A percentile compares a stretch with the other conserved stretches of the same genome.
These are phyloP conservation scores for Crepidotus variabilis DNA, from an alignment of 768 basidiomycete species.

Conservation along the genomic window DNA sequence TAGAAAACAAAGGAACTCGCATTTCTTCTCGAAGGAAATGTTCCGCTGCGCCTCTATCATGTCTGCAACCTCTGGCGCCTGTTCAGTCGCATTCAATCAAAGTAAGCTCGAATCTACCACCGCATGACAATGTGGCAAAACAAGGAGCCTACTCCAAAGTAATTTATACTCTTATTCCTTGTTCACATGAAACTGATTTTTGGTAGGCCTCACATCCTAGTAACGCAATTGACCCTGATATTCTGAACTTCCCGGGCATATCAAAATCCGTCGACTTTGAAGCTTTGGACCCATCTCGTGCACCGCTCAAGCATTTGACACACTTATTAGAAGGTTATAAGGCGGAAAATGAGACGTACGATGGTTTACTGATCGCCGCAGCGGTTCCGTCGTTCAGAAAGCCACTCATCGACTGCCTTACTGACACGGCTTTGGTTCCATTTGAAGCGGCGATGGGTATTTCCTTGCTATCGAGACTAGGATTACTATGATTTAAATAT, in stretches of 20 bases:
- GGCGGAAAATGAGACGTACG: constrained; percentile 18
- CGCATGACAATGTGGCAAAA: too few relatives aligned
- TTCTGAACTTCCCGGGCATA: neutral
- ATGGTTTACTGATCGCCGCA: constrained; percentile 12
- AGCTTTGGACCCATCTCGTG: constrained; percentile 19
- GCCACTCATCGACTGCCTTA: constrained; percentile 25
- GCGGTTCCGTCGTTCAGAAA: constrained; percentile 14
- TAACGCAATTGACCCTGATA: neutral
- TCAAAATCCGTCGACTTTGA: constrained; percentile 6
- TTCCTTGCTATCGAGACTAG: constrained; percentile 35
- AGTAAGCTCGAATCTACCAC: too few relatives aligned
- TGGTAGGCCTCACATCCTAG: neutral
- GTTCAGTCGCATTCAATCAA: too few relatives aligned
- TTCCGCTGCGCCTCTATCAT: too few relatives aligned
- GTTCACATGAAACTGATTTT: neutral
- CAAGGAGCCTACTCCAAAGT: too few relatives aligned
- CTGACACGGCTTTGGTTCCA: constrained; percentile 32
- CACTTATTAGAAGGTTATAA: constrained; percentile 25
- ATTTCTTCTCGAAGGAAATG: too few relatives aligned
- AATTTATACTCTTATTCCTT: neutral
- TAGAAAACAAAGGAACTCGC: too few relatives aligned
- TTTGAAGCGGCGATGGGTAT: constrained; percentile 49
- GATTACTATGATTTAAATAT: constrained; percentile 12
- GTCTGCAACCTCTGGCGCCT: too few relatives aligned
- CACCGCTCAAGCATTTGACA: constrained; percentile 32